Evolutionary conservation across 768 basidiomycete species (phyloP).

Genomic region (Leccinum sublutescens): DNA sequence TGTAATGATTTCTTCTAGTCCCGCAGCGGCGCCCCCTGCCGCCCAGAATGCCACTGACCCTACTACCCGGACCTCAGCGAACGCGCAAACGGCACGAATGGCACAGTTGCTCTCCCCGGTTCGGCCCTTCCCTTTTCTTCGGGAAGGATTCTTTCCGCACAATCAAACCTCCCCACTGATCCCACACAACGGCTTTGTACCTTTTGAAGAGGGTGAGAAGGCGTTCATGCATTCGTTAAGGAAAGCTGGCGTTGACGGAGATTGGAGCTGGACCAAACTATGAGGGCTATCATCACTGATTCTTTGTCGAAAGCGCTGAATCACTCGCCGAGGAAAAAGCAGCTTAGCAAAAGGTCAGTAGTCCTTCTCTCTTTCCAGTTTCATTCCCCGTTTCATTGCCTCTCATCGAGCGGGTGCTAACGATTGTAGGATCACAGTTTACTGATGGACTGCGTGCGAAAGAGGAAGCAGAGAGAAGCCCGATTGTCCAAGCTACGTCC

Average conservation of each 20-base stretch:
- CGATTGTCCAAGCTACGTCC: constrained; percentile 85
- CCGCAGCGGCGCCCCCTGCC: constrained; percentile 42
- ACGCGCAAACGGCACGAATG: constrained; percentile 49
- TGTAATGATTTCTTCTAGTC: constrained; percentile 16
- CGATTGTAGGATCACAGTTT: constrained; percentile 43
- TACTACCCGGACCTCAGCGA: constrained; percentile 36
- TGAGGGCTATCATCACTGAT: constrained; percentile 97
- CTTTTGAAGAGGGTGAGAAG: constrained; percentile 87
- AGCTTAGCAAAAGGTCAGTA: constrained; percentile 85
- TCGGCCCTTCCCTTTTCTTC: constrained; percentile 64
- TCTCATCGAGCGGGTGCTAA: constrained; percentile 8
- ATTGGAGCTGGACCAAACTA: constrained; percentile 97
- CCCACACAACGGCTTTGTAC: constrained; percentile 85
- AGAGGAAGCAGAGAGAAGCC: constrained; percentile 82
- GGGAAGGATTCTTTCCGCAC: constrained; percentile 61
- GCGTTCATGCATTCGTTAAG: constrained; percentile 89
- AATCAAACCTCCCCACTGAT: constrained; percentile 83
- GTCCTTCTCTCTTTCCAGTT: background rate
- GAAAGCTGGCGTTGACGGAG: constrained; percentile 86
- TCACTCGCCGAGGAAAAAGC: constrained; percentile 91
- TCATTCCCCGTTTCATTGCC: background rate
- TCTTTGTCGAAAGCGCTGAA: constrained; percentile 93
- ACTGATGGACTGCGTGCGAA: constrained; percentile 72
- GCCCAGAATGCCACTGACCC: constrained; percentile 44
- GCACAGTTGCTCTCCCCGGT: constrained; percentile 44